These are phyloP conservation scores for Brassica carinata DNA, from an alignment of 345 rosid genomes.

Conservation along the genomic window DNA sequence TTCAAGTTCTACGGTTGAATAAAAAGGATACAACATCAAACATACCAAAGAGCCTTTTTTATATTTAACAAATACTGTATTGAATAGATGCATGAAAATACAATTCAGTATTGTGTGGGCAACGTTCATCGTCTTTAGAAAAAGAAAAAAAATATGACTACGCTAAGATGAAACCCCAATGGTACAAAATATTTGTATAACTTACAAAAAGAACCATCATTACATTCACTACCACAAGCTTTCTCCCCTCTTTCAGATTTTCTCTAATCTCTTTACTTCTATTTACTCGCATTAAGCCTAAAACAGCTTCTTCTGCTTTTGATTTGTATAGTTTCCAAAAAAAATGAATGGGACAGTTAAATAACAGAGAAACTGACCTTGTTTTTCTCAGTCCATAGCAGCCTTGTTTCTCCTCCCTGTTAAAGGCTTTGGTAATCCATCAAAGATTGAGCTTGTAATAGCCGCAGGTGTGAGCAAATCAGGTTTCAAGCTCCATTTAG, in stretches of 20 bases:
- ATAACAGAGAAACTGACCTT: slow-evolving; percentile 33
- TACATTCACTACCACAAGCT: slow-evolving; percentile 25
- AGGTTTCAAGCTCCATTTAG: slow-evolving; percentile 67
- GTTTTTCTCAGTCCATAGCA: slow-evolving; percentile 62
- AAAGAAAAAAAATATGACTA: neutral
- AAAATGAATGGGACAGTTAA: slow-evolving; percentile 27
- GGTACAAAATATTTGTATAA: slow-evolving; percentile 26
- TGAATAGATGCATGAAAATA: neutral
- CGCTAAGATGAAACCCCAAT: neutral
- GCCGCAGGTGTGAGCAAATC: slow-evolving; percentile 68
- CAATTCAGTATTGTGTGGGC: neutral
- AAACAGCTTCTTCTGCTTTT: slow-evolving; percentile 33
- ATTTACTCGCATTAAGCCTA: slow-evolving; percentile 37
- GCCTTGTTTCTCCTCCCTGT: slow-evolving; percentile 73
- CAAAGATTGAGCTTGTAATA: slow-evolving; percentile 68
- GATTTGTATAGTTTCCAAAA: slow-evolving; percentile 30
- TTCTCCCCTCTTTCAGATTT: slow-evolving; percentile 5
- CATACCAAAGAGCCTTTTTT: neutral
- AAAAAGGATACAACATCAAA: neutral
- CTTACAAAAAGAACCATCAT: slow-evolving; percentile 25
- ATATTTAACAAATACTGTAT: too few species aligned
- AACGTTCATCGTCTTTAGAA: neutral
- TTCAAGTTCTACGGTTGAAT: neutral
- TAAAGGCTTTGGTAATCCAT: slow-evolving; percentile 60
- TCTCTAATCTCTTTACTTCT: slow-evolving; percentile 37